Conservation (phyloP, 352 stramenopile genomes). For the Phytopythium cucurbitacearum region DNA sequence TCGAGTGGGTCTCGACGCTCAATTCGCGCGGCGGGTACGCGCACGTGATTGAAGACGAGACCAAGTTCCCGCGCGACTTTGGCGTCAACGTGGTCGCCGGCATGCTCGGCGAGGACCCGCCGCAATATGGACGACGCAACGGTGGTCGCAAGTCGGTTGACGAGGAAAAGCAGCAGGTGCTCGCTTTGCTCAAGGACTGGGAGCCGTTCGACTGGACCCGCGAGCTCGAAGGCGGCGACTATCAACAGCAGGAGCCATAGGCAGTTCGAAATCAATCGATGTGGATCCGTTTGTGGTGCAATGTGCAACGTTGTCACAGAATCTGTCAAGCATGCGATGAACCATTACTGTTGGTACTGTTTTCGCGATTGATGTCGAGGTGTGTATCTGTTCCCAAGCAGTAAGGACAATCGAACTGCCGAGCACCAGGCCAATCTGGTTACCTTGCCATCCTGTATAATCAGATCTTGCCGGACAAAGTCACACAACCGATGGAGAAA, state of each 20-base stretch:
- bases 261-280: not conserved
- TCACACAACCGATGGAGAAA: too few relatives aligned
- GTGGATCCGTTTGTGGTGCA: too few relatives aligned
- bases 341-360: too few relatives aligned
- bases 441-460: too few relatives aligned
- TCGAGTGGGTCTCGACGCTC: slow-evolving; percentile 43
- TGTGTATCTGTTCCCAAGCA: too few relatives aligned
- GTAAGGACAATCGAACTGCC: too few relatives aligned
- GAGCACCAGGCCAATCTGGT: too few relatives aligned
- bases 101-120: slow-evolving; percentile 66
- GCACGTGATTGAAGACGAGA: slow-evolving; percentile 80
- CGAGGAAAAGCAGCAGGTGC: slow-evolving; percentile 54
- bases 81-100: slow-evolving; percentile 72
- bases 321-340: too few relatives aligned
- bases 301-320: too few relatives aligned
- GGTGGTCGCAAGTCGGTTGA: slow-evolving; percentile 32
- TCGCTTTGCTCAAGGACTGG: slow-evolving; percentile 65
- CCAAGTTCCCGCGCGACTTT: slow-evolving; percentile 73
- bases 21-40: slow-evolving; percentile 51
- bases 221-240: slow-evolving; percentile 60
- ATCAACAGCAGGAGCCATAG: slow-evolving; percentile 11
- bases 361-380: too few relatives aligned
- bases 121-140: slow-evolving; percentile 52
- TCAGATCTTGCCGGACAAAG: too few relatives aligned
- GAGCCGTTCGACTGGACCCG: slow-evolving; percentile 72